Evolutionary conservation across 805 yeast genomes (phyloP).

Genomic region (Starmerella scarabaei): DNA sequence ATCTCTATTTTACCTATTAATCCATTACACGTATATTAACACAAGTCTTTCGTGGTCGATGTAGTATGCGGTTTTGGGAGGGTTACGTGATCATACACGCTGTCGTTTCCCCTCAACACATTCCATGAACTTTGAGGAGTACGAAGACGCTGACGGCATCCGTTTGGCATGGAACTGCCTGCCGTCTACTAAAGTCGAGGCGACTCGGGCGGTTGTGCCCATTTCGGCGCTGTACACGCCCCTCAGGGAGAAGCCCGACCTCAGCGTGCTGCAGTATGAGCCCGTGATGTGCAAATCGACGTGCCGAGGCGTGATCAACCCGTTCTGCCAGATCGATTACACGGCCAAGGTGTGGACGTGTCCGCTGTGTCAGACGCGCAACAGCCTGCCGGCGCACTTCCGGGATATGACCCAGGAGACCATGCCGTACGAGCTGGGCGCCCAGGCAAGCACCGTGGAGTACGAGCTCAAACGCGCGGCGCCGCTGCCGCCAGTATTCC

Average conservation of each 20-base stretch:
- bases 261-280: constrained; percentile 70
- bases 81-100: too few relatives aligned
- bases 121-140: constrained; percentile 40
- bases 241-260: constrained; percentile 59
- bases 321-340: constrained; percentile 69
- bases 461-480: constrained; percentile 72
- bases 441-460: constrained; percentile 64
- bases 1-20: too few relatives aligned
- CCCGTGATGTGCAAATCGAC: constrained; percentile 69
- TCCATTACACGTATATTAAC: too few relatives aligned
- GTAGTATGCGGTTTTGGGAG: too few relatives aligned
- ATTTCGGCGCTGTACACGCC: constrained; percentile 95
- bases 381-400: constrained; percentile 72
- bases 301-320: constrained; percentile 79
- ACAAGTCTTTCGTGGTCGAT: too few relatives aligned
- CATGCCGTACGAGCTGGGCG: constrained; percentile 68
- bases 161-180: constrained; percentile 75
- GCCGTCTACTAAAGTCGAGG: constrained; percentile 81
- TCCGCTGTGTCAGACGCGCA: constrained; percentile 66
- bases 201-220: constrained; percentile 84
- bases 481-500: constrained; percentile 70
- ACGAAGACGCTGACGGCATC: constrained; percentile 50
- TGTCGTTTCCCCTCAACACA: too few relatives aligned
- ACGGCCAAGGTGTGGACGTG: constrained; percentile 72
- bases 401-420: constrained; percentile 60